These are phyloP conservation scores for Mrakia hoshinonis DNA, from an alignment of 768 basidiomycete species.

Conservation along the genomic window DNA sequence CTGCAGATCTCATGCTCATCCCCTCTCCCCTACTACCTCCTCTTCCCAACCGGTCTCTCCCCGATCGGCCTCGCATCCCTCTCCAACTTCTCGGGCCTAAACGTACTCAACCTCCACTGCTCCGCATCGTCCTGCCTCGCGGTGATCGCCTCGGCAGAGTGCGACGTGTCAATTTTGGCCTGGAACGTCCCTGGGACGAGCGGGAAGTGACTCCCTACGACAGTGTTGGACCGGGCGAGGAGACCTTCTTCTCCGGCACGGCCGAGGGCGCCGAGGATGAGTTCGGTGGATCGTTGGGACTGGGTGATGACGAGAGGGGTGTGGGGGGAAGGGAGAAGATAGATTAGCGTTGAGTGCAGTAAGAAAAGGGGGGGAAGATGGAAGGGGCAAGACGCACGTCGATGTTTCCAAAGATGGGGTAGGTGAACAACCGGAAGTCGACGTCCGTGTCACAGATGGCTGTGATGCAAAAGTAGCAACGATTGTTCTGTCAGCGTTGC, in stretches of 20 bases:
- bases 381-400: conserved; percentile 46
- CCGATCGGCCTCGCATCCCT: not conserved
- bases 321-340: not conserved
- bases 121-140: not conserved
- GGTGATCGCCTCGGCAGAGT: conserved; percentile 3
- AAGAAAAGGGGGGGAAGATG: not conserved
- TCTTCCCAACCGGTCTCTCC: too few relatives aligned
- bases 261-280: conserved; percentile 80
- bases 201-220: not conserved
- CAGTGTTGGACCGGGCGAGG: conserved; percentile 18
- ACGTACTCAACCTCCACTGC: not conserved
- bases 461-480: not conserved
- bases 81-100: not conserved
- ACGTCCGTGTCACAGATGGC: conserved; percentile 82
- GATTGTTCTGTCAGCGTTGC: too few relatives aligned
- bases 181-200: conserved; percentile 22
- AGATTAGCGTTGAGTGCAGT: not conserved
- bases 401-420: conserved; percentile 97
- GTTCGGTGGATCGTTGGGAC: conserved; percentile 76
- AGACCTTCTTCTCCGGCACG: conserved; percentile 59
- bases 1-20: too few relatives aligned
- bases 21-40: too few relatives aligned
- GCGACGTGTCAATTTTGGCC: conserved; percentile 20
- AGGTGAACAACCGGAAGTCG: conserved; percentile 93
- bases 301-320: not conserved